phyloP scores from a whole-genome alignment of 2,329 filamentous ascomycete species.

The Teratosphaeria zuluensis region DNA sequence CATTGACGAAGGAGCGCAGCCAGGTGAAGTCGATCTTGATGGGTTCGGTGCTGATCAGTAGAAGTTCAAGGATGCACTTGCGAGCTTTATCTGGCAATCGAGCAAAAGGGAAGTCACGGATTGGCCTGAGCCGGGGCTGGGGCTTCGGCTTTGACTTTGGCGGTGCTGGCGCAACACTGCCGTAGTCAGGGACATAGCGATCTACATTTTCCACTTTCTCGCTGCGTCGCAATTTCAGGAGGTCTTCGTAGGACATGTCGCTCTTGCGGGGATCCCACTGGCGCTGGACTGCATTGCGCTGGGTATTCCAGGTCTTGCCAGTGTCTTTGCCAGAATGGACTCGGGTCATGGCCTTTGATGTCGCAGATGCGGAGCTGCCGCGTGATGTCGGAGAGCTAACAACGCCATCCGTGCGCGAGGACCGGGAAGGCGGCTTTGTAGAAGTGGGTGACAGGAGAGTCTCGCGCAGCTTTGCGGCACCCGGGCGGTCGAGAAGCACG shows the following conservation, averaged over 20 bases:
- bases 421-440: background rate
- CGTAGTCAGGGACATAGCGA: conserved; percentile 8
- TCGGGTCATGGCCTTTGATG: background rate
- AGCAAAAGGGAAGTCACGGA: conserved; percentile 6
- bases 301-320: background rate
- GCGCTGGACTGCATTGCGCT: conserved; percentile 6
- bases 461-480: background rate
- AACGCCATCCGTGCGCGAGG: background rate
- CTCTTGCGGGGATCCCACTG: conserved; percentile 8
- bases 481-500: background rate
- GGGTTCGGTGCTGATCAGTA: conserved; percentile 7
- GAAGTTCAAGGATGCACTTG: conserved; percentile 8
- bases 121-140: no score
- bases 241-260: conserved; percentile 7
- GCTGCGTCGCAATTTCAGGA: conserved; percentile 7
- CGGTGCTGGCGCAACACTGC: background rate
- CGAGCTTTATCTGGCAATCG: conserved; percentile 8
- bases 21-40: conserved; percentile 13
- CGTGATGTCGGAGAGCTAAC: background rate
- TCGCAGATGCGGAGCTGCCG: background rate
- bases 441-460: background rate
- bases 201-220: conserved; percentile 8
- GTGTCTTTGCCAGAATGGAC: background rate
- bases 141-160: background rate
- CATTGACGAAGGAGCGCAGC: conserved; percentile 11